phyloP scores from a whole-genome alignment of 2,329 filamentous ascomycete species.

The Albophoma yamanashiensis region DNA sequence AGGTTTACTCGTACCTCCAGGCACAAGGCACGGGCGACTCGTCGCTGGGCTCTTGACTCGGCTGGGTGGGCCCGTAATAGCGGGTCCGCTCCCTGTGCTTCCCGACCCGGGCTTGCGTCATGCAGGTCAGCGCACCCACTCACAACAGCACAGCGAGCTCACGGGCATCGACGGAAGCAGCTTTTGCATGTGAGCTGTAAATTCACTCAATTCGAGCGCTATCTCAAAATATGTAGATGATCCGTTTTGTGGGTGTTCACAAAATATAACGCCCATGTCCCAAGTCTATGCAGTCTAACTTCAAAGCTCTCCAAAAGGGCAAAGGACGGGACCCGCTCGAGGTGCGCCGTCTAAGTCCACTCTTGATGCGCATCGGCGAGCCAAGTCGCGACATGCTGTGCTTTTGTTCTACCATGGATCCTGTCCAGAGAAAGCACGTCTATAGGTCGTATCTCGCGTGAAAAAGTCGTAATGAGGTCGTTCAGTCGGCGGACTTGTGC shows the following conservation, averaged over 20 bases:
- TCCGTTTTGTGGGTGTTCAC: neutral
- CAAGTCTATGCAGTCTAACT: neutral
- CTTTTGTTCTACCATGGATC: neutral
- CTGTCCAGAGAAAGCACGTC: conserved; percentile 1
- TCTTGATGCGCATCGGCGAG: neutral
- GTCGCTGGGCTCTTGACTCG: neutral
- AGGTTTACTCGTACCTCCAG: neutral
- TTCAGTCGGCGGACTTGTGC: conserved; percentile 28
- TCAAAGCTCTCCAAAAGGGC: neutral
- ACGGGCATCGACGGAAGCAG: neutral
- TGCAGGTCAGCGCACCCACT: neutral
- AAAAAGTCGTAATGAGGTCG: neutral
- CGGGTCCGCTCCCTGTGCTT: neutral
- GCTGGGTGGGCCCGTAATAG: neutral
- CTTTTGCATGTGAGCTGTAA: neutral
- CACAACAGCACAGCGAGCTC: neutral
- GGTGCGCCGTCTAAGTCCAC: neutral
- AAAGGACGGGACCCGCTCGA: neutral
- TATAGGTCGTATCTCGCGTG: neutral
- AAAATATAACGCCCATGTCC: neutral
- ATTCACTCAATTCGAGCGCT: neutral
- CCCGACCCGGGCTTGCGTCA: neutral
- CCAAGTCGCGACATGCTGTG: neutral
- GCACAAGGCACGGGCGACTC: neutral
- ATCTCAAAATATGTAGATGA: neutral